These are phyloP conservation scores for Skeletonema potamos DNA, from an alignment of 108 stramenopile species.

Conservation along the genomic window DNA sequence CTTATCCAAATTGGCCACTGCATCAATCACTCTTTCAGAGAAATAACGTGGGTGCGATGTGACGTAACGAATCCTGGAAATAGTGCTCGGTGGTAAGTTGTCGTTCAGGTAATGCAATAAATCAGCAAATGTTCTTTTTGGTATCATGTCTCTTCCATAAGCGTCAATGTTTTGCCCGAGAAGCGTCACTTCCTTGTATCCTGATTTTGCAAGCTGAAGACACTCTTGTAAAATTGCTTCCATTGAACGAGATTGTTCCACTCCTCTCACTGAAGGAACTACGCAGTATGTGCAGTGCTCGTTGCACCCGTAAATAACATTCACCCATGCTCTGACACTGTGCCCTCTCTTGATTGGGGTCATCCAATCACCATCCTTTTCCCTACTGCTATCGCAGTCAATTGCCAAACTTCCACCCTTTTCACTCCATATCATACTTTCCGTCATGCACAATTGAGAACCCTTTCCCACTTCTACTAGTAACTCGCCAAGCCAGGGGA, in stretches of 20 bases:
- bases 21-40: constrained; percentile 88
- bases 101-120: constrained; percentile 76
- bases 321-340: constrained; percentile 80
- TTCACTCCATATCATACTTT: constrained; percentile 47
- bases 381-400: constrained; percentile 29
- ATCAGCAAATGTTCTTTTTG: constrained; percentile 87
- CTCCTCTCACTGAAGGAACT: constrained; percentile 85
- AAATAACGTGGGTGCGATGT: constrained; percentile 94
- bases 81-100: constrained; percentile 50
- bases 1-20: constrained; percentile 80
- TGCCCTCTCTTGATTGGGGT: constrained; percentile 39
- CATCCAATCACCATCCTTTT: constrained; percentile 45
- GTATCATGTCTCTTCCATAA: constrained; percentile 89
- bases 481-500: constrained; percentile 62
- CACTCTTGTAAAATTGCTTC: constrained; percentile 86
- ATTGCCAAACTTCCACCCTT: constrained; percentile 8
- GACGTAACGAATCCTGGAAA: constrained; percentile 84
- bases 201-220: constrained; percentile 57
- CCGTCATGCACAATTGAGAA: constrained; percentile 41
- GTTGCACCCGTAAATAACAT: constrained; percentile 84
- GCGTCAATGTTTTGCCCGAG: constrained; percentile 97
- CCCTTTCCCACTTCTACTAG: constrained; percentile 40
- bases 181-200: constrained; percentile 88
- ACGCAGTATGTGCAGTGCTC: constrained; percentile 95
- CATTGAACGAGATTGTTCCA: constrained; percentile 88